phyloP scores from a whole-genome alignment of 345 rosid species.

The Citrus mangshanensis region DNA sequence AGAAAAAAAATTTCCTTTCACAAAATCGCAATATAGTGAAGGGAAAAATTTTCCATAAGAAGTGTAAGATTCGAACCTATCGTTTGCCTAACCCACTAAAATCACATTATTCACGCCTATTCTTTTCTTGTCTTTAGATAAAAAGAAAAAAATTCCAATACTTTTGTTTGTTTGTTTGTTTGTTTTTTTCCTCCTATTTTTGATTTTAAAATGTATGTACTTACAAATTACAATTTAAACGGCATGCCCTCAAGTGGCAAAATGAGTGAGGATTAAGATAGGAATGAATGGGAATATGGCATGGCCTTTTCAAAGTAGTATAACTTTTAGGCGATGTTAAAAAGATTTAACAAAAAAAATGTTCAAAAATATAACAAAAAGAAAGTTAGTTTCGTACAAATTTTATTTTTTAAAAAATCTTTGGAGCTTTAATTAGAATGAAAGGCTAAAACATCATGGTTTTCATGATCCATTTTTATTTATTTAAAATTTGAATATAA shows the following conservation, averaged over 20 bases:
- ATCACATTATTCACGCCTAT: background rate
- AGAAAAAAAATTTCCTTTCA: too few species aligned
- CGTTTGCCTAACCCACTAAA: conserved; percentile 5
- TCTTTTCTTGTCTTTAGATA: background rate
- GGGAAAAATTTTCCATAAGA: too few species aligned
- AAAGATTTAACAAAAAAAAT: too few species aligned
- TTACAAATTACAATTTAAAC: background rate
- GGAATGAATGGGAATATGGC: background rate
- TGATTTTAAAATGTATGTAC: background rate
- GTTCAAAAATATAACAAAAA: background rate
- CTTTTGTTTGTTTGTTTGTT: background rate
- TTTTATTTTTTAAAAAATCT: too few species aligned
- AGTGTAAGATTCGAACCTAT: too few species aligned
- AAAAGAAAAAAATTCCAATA: background rate
- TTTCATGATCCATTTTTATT: background rate
- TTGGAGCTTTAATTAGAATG: too few species aligned
- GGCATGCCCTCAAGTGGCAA: background rate
- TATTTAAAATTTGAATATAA: background rate
- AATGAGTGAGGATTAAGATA: background rate
- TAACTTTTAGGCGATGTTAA: background rate
- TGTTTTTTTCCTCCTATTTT: background rate
- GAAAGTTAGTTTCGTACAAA: background rate
- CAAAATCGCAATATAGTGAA: background rate
- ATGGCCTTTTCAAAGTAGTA: background rate
- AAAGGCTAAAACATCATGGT: background rate